Evolutionary conservation across 208 protist genomes (phyloP).

Genomic region (Endotrypanum monterogeii): DNA sequence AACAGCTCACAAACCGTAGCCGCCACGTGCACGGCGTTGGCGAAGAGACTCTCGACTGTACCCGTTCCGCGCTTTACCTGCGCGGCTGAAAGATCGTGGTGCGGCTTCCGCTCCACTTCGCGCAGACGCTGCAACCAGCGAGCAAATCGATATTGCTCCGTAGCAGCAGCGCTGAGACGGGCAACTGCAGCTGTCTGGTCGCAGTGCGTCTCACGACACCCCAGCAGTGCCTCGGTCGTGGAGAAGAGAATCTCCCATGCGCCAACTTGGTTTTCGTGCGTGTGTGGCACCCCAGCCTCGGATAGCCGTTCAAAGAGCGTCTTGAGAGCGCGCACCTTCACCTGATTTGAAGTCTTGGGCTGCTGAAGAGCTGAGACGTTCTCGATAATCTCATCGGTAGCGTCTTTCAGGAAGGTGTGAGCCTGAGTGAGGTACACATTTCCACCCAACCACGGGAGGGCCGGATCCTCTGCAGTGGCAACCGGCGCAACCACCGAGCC

Average conservation of each 20-base stretch:
- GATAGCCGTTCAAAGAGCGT: conserved; percentile 74
- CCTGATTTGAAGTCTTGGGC: conserved; percentile 74
- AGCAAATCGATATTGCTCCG: conserved; percentile 69
- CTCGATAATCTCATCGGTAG: conserved; percentile 63
- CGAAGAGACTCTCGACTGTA: conserved; percentile 73
- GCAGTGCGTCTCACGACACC: conserved; percentile 43
- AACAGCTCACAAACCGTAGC: conserved; percentile 38
- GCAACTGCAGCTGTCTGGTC: conserved; percentile 24
- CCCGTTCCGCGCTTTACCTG: conserved; percentile 80
- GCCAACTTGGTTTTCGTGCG: conserved; percentile 59
- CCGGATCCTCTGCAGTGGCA: conserved; percentile 2
- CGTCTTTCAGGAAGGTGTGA: conserved; percentile 50
- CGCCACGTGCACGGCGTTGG: conserved; percentile 38
- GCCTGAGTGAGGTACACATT: conserved; percentile 31
- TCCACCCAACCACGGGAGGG: conserved; percentile 1
- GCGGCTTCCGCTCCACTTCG: conserved; percentile 73
- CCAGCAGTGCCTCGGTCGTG: conserved; percentile 59
- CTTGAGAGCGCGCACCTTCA: conserved; percentile 89
- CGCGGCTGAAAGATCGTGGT: conserved; percentile 85
- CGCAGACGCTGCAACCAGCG: conserved; percentile 89
- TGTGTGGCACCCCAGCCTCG: conserved; percentile 82
- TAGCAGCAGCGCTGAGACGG: conserved; percentile 37
- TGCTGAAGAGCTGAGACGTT: conserved; percentile 81
- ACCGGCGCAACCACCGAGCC: not conserved
- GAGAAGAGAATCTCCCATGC: conserved; percentile 77